Evolutionary conservation across 768 basidiomycete species (phyloP).

Genomic region (Boletus reticuloceps): DNA sequence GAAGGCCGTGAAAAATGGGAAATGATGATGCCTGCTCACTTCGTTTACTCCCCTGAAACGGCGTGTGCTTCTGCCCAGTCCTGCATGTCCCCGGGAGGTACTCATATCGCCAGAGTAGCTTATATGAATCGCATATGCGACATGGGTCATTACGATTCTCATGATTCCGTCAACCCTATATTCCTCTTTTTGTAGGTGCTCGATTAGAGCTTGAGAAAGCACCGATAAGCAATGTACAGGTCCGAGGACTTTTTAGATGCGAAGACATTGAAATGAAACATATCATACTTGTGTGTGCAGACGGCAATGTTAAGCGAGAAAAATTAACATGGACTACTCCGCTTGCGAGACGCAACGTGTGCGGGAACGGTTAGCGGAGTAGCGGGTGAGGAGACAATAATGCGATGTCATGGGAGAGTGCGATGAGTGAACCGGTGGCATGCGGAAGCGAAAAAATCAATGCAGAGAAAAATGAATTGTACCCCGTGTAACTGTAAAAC

Average conservation of each 20-base stretch:
- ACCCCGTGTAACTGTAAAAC: constrained; percentile 15
- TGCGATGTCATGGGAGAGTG: constrained; percentile 20
- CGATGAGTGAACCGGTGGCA: constrained; percentile 18
- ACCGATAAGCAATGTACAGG: not conserved
- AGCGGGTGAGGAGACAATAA: constrained; percentile 6
- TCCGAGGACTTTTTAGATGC: constrained; percentile 7
- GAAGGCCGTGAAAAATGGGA: constrained; percentile 15
- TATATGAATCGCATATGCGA: not conserved
- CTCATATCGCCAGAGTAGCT: constrained; percentile 3
- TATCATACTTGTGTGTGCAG: constrained; percentile 21
- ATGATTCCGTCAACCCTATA: not conserved
- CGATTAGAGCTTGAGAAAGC: not conserved
- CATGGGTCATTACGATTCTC: not conserved
- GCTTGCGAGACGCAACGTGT: constrained; percentile 11
- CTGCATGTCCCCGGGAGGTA: not conserved
- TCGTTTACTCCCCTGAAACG: not conserved
- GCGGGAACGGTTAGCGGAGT: constrained; percentile 11
- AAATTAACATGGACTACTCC: constrained; percentile 18
- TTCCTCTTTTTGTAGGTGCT: not conserved
- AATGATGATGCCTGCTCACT: constrained; percentile 13
- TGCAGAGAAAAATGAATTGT: constrained; percentile 17
- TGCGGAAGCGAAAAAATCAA: constrained; percentile 21
- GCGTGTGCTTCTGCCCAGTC: constrained; percentile 4
- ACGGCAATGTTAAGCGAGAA: constrained; percentile 7
- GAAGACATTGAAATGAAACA: constrained; percentile 4